Evolutionary conservation across 2,329 filamentous ascomycete genomes (phyloP).

Genomic region (Neopestalotiopsis rosae): DNA sequence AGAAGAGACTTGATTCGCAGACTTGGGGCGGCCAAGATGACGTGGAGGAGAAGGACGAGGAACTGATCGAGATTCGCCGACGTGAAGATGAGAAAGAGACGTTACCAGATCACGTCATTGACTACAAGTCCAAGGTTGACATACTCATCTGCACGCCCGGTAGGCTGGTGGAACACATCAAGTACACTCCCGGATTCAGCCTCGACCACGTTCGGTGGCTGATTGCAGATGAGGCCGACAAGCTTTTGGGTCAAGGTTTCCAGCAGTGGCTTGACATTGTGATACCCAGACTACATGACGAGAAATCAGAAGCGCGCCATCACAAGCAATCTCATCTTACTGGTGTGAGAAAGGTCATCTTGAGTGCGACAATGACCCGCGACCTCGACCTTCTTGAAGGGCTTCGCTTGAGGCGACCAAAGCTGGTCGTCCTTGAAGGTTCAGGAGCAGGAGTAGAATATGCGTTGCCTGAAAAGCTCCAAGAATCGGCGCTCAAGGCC

Average conservation of each 20-base stretch:
- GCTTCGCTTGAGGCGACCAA: slow-evolving; percentile 75
- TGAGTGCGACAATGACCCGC: slow-evolving; percentile 91
- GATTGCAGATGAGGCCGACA: slow-evolving; percentile 92
- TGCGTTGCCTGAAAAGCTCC: slow-evolving; percentile 65
- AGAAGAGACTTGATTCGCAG: slow-evolving; percentile 50
- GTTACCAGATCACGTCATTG: slow-evolving; percentile 67
- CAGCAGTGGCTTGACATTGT: slow-evolving; percentile 86
- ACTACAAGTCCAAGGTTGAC: slow-evolving; percentile 76
- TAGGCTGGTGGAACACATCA: slow-evolving; percentile 87
- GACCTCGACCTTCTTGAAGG: slow-evolving; percentile 81
- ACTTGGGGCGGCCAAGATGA: slow-evolving; percentile 39
- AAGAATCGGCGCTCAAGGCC: slow-evolving; percentile 71
- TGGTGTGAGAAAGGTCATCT: slow-evolving; percentile 77
- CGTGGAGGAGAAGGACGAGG: slow-evolving; percentile 40
- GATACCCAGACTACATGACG: slow-evolving; percentile 62
- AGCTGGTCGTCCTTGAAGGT: slow-evolving; percentile 76
- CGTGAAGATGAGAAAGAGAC: slow-evolving; percentile 35
- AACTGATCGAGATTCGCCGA: slow-evolving; percentile 31
- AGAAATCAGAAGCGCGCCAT: slow-evolving; percentile 55
- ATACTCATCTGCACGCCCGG: slow-evolving; percentile 92
- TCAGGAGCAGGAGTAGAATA: slow-evolving; percentile 46
- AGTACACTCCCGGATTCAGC: slow-evolving; percentile 81
- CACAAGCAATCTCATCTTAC: slow-evolving; percentile 57
- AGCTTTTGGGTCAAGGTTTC: slow-evolving; percentile 87
- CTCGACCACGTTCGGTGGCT: slow-evolving; percentile 84